These are phyloP conservation scores for Shiraia bambusicola DNA, from an alignment of 2,329 filamentous ascomycete species.

Conservation along the genomic window DNA sequence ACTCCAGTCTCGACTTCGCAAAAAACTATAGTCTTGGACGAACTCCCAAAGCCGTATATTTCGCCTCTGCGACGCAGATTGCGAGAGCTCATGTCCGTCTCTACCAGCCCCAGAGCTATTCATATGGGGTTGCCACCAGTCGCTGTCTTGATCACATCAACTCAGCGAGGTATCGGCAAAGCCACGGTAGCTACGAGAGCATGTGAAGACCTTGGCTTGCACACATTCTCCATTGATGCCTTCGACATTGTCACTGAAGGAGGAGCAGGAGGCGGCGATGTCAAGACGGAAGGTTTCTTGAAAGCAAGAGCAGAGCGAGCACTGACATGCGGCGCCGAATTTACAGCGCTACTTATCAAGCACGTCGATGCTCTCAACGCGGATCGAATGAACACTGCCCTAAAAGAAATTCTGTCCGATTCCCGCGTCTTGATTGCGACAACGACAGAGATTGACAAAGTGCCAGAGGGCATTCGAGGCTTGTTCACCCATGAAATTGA, in stretches of 20 bases:
- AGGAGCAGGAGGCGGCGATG: constrained; percentile 80
- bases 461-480: constrained; percentile 84
- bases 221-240: constrained; percentile 84
- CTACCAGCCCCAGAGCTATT: constrained; percentile 83
- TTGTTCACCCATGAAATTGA: constrained; percentile 96
- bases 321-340: constrained; percentile 81
- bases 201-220: constrained; percentile 85
- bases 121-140: constrained; percentile 85
- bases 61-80: constrained; percentile 61
- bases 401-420: constrained; percentile 80
- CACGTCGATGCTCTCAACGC: constrained; percentile 91
- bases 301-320: constrained; percentile 86
- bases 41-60: constrained; percentile 47
- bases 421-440: constrained; percentile 86
- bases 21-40: constrained; percentile 54
- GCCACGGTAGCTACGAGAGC: constrained; percentile 73
- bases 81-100: constrained; percentile 81
- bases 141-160: constrained; percentile 84
- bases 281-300: constrained; percentile 90
- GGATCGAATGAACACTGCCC: constrained; percentile 81
- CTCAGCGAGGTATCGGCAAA: constrained; percentile 92
- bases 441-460: constrained; percentile 91
- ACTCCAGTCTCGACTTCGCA: constrained; percentile 60
- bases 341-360: constrained; percentile 79
- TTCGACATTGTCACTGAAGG: constrained; percentile 95